Evolutionary conservation across 2,329 filamentous ascomycete species (phyloP).

Genomic region (Macrophomina tecta): DNA sequence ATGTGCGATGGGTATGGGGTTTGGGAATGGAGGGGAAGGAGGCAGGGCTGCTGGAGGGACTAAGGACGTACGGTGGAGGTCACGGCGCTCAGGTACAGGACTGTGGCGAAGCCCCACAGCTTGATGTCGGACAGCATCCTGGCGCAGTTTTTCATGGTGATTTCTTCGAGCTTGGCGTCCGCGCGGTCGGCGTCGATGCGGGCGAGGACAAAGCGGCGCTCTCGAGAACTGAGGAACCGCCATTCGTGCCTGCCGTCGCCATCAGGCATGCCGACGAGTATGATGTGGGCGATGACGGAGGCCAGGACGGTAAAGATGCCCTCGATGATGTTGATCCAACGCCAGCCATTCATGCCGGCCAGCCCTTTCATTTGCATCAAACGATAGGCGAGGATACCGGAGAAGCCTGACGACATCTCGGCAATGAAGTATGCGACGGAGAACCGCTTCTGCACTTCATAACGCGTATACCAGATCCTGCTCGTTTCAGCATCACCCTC

Average conservation of each 20-base stretch:
- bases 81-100: slow-evolving; percentile 68
- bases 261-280: slow-evolving; percentile 37
- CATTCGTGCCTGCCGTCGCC: slow-evolving; percentile 33
- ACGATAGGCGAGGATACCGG: slow-evolving; percentile 42
- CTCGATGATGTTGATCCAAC: slow-evolving; percentile 34
- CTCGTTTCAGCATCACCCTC: neutral
- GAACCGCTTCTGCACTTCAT: slow-evolving; percentile 44
- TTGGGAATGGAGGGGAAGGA: slow-evolving; percentile 69
- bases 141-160: slow-evolving; percentile 36
- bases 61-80: slow-evolving; percentile 70
- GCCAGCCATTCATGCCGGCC: slow-evolving; percentile 39
- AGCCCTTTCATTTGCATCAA: slow-evolving; percentile 42
- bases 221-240: slow-evolving; percentile 32
- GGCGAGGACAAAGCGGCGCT: slow-evolving; percentile 38
- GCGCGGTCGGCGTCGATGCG: slow-evolving; percentile 47
- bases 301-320: slow-evolving; percentile 15
- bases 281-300: slow-evolving; percentile 28
- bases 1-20: slow-evolving; percentile 32
- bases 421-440: slow-evolving; percentile 45
- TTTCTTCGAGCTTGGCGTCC: slow-evolving; percentile 39
- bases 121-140: slow-evolving; percentile 72
- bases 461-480: slow-evolving; percentile 43
- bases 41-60: slow-evolving; percentile 72
- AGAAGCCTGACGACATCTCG: slow-evolving; percentile 43
- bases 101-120: slow-evolving; percentile 74